These are phyloP conservation scores for Erodium moschatum DNA, from an alignment of 441 rosid species.

Conservation along the genomic window DNA sequence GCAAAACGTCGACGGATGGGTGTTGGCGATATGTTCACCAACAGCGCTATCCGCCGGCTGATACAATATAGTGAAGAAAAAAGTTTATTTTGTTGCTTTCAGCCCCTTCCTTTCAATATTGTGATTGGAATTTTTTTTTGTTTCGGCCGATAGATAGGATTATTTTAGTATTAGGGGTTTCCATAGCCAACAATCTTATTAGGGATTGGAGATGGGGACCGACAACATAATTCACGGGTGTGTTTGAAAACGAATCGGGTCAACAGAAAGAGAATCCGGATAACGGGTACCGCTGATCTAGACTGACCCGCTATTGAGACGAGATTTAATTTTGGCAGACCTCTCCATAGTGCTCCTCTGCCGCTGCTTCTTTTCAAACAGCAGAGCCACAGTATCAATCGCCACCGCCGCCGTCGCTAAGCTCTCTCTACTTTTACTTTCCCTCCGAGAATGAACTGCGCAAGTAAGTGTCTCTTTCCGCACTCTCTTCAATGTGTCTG, in stretches of 20 bases:
- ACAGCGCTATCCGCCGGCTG: too few relatives aligned
- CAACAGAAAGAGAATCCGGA: neutral
- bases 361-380: neutral
- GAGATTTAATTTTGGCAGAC: neutral
- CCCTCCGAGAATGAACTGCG: conserved; percentile 54
- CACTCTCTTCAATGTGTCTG: neutral
- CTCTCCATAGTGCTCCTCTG: neutral
- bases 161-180: too few relatives aligned
- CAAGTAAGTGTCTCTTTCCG: conserved; percentile 37
- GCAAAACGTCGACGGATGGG: too few relatives aligned
- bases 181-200: too few relatives aligned
- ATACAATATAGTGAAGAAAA: too few relatives aligned
- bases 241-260: neutral
- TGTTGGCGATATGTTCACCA: too few relatives aligned
- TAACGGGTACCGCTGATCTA: neutral
- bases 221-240: too few relatives aligned
- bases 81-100: too few relatives aligned
- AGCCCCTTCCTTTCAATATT: too few relatives aligned
- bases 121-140: too few relatives aligned
- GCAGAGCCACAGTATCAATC: neutral
- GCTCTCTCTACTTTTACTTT: neutral
- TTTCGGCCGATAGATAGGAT: too few relatives aligned
- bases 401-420: neutral
- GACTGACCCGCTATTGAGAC: neutral
- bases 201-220: too few relatives aligned